Conservation (phyloP, 768 basidiomycete species). For the Lenzites betulinus region DNA sequence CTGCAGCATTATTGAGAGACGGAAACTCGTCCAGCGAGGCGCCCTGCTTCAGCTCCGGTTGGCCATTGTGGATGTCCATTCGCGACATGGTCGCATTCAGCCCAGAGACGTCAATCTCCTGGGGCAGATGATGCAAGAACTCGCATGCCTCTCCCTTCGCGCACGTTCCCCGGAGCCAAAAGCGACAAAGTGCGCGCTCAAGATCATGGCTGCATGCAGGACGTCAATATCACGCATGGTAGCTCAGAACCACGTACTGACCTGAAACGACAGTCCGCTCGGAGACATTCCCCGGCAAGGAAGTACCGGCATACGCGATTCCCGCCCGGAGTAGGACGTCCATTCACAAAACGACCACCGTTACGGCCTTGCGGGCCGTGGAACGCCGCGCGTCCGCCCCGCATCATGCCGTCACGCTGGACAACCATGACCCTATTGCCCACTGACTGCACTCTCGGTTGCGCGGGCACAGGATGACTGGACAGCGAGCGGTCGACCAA, state of each 20-base stretch:
- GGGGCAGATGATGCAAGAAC: constrained; percentile 90
- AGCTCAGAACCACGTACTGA: constrained; percentile 38
- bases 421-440: constrained; percentile 71
- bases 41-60: constrained; percentile 38
- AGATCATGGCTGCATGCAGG: constrained; percentile 76
- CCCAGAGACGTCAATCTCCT: constrained; percentile 77
- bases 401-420: constrained; percentile 52
- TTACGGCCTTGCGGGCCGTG: constrained; percentile 28
- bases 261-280: constrained; percentile 99
- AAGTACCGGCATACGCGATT: constrained; percentile 95
- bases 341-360: constrained; percentile 47
- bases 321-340: constrained; percentile 58
- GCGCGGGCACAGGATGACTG: constrained; percentile 40
- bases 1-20: constrained; percentile 44
- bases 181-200: constrained; percentile 91
- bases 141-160: constrained; percentile 97
- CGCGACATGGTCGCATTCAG: constrained; percentile 69
- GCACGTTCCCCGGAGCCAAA: constrained; percentile 97
- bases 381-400: constrained; percentile 45
- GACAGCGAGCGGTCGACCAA: constrained; percentile 76
- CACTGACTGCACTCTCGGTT: constrained; percentile 58
- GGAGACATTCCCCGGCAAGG: constrained; percentile 91
- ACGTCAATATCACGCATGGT: neutral
- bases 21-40: constrained; percentile 73
- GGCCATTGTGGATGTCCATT: constrained; percentile 56